These are phyloP conservation scores for Trypanosoma conorhini DNA, from an alignment of 208 protist genomes.

Conservation along the genomic window DNA sequence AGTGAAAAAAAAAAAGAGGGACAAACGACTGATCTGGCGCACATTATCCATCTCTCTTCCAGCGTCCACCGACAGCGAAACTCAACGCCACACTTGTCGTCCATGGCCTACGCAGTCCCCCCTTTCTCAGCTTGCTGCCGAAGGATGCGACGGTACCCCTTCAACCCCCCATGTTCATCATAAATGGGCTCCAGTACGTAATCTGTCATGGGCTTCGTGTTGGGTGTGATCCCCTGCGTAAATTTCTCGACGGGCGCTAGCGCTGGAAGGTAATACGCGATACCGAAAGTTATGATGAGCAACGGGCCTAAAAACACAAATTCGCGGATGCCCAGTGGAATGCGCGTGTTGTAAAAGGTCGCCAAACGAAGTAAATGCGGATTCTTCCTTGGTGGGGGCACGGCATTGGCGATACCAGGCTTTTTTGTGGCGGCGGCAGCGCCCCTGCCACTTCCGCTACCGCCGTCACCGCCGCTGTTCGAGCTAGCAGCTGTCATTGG, in stretches of 20 bases:
- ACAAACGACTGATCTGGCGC: background rate
- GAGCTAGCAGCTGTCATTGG: background rate
- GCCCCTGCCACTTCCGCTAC: background rate
- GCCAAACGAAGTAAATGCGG: slow-evolving; percentile 60
- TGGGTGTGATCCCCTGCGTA: slow-evolving; percentile 59
- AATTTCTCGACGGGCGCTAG: slow-evolving; percentile 75
- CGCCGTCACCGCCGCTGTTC: background rate
- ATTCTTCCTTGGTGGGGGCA: slow-evolving; percentile 70
- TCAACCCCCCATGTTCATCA: slow-evolving; percentile 62
- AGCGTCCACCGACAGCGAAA: background rate
- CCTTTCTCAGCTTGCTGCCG: background rate
- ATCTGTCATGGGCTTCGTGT: slow-evolving; percentile 70
- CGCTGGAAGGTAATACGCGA: slow-evolving; percentile 70
- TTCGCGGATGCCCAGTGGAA: slow-evolving; percentile 82
- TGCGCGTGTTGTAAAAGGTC: slow-evolving; percentile 76
- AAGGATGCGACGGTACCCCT: slow-evolving; percentile 75
- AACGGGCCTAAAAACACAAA: slow-evolving; percentile 80
- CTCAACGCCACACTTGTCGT: background rate
- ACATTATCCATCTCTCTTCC: background rate
- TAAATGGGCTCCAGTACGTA: slow-evolving; percentile 85
- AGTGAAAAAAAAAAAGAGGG: slow-evolving; percentile 10
- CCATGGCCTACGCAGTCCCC: background rate
- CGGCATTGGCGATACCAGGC: slow-evolving; percentile 69
- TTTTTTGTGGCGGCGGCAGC: background rate
- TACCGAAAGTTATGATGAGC: slow-evolving; percentile 54